Evolutionary conservation across 176 grass and related monocot genomes (phyloP), one percentile per base, ranked within the genome.

Genomic region (Carex cristatella): DNA sequence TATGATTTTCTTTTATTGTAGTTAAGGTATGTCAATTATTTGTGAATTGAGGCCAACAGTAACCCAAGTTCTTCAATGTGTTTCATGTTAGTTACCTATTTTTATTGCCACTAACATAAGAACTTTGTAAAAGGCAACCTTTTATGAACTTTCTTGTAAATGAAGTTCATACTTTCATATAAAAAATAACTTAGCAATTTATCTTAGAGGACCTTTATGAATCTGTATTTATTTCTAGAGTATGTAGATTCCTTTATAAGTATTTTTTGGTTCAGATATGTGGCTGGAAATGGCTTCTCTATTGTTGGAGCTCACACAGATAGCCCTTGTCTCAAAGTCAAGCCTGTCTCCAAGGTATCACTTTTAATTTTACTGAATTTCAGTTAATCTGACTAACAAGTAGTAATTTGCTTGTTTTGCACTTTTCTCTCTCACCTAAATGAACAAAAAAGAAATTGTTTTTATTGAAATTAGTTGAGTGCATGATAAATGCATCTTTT

Each of bases 321-420:
- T 75, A 98, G 96, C 61, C 96, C 96, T n/a, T 95, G 89, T 69
- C 93, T 98, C 27, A 98, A 95, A 87, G 81, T 98, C 80, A 98
- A 95, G 83, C 95, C 95, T 1, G 88, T 94, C 61, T 89, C 95
- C 13, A 98, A 92, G 91, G 95, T 94, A 85, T 65, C 11, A 81
- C 4, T 42, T 56, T 74, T 63, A 51, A 7, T 79, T 54, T 86
- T 54, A 44, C 31, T 48, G 49, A 84, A 16, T 69, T 18, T 12
- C 49, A 60, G 30, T 85, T 14, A 60, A 42, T 85, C 27, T 19
- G 59, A 57, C 11, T 27, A 55, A 59, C 13, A 48, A 51, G 9
- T 42, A 68, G 65, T 35, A 65, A 15, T 14, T 35, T 35, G 65
- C 15, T 67, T 67, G 31, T 5, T 68, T 37, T 68, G 32, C 65